Conservation (phyloP, 192 early-diverging fungal genomes). For the Globomyces pollinis-pini region DNA sequence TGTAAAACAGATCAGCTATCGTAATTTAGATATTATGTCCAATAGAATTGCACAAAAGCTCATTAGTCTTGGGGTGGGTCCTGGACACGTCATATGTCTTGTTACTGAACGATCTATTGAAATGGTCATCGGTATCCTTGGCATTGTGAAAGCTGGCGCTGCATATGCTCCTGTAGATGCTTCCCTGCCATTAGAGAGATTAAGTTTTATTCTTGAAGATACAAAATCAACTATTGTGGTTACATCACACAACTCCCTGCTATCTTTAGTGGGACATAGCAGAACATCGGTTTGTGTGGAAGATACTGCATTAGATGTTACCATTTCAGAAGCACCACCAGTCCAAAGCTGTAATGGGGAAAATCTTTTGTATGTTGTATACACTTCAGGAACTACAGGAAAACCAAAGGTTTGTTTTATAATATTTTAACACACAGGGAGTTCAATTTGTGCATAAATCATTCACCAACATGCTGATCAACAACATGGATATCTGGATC, state of each 20-base stretch:
- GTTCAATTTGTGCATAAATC: slow-evolving; percentile 15
- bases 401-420: no score
- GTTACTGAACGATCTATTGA: slow-evolving; percentile 20
- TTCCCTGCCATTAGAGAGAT: slow-evolving; percentile 17
- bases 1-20: no score
- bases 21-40: no score
- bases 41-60: no score
- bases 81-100: no score
- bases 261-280: no score
- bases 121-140: slow-evolving; percentile 19
- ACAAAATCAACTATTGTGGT: not conserved
- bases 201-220: slow-evolving; percentile 15
- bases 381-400: slow-evolving; percentile 36
- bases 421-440: no score
- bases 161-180: slow-evolving; percentile 17
- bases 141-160: slow-evolving; percentile 23
- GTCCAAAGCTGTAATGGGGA: not conserved
- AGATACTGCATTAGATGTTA: no score
- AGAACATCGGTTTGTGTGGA: no score
- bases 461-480: no score
- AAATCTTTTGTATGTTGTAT: slow-evolving; percentile 30
- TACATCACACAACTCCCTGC: not conserved
- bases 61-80: no score
- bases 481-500: no score
- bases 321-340: not conserved